Base-by-base conservation (phyloP, 805 yeast species). In the Naumovozyma baii region DNA sequence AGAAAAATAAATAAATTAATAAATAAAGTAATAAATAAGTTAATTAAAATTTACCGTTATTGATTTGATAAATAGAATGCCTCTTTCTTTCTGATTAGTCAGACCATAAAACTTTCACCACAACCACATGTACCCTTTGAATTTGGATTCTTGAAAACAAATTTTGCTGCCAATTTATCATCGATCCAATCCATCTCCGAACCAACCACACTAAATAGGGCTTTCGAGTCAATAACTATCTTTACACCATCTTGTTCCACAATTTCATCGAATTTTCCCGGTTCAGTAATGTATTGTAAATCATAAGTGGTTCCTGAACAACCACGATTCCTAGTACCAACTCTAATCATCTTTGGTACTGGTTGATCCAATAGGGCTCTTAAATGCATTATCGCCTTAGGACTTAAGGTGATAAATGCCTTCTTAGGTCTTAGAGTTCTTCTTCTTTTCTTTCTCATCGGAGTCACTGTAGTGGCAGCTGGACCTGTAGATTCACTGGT, bases 131-230 rank as follows among this genome's bases (percentile, higher is more conserved):
- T 84, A 25, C 97, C 98, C 67, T 90, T 92, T 31, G 95, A 83
- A 64, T 92, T 92, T 46, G 98, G 98, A 62, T 92, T 92, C 58
- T 74, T 81, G 70, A 92, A 92, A 15, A 92, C 86, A 59, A 92
- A 92, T 54, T 94, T 75, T 12, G 92, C 79, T 25, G 87, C 74
- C 46, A 92, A 68, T 61, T 86, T 88, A 55, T 92, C 96, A 56
- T 92, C 97, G 36, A 85, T 70, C 95, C 96, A 92, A 63, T 92
- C 98, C 98, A 92, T 92, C 63, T 88, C 95, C 4, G 94, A 82
- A 1, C 98, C 98, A 42, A 92, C 94, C 34, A 92, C 88, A 50
- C 94, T 81, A 62, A 92, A 88, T 39, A 92, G 70, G 0, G 98
- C 98, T 62, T 92, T 92, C 19, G 97, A 90, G 60, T 92, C 98